Conservation (phyloP, 495 filamentous ascomycete genomes). For the Ramalina intermedia region DNA sequence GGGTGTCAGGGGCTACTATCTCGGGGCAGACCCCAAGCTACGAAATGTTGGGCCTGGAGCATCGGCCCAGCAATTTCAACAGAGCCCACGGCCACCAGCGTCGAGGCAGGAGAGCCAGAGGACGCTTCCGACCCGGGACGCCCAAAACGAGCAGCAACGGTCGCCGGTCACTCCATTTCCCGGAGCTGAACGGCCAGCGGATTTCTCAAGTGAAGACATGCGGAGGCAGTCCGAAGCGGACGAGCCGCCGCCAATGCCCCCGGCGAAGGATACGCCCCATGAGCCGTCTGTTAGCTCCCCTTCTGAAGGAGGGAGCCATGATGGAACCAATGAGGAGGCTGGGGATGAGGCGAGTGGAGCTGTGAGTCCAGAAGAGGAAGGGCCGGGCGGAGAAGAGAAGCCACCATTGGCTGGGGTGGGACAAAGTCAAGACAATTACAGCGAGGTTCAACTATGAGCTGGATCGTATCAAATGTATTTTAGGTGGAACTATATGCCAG, state of each 20-base stretch:
- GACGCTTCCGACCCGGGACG: constrained; percentile 1
- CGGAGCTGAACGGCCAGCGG: background rate
- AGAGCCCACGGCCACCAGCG: constrained; percentile 9
- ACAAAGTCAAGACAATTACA: constrained; percentile 4
- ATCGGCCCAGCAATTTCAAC: constrained; percentile 18
- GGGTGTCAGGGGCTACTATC: constrained; percentile 87
- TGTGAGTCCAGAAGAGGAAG: constrained; percentile 4
- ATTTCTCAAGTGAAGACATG: background rate
- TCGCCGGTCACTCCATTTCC: background rate
- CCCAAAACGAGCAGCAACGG: constrained; percentile 1
- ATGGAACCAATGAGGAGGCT: background rate
- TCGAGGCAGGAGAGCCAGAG: constrained; percentile 21
- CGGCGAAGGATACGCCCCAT: constrained; percentile 9
- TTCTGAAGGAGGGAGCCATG: background rate
- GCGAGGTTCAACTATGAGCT: constrained; percentile 4
- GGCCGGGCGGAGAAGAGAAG: background rate
- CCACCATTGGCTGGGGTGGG: background rate
- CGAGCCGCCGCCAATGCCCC: constrained; percentile 2
- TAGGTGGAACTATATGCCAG: background rate
- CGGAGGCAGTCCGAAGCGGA: background rate
- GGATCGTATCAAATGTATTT: background rate
- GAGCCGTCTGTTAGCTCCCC: background rate
- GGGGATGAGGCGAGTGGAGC: constrained; percentile 1
- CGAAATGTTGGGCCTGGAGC: constrained; percentile 38
- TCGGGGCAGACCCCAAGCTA: constrained; percentile 67